A percentile compares a stretch with the other conserved stretches of the same genome.
These are phyloP conservation scores for Stygiomarasmius scandens DNA, from an alignment of 1,284 basidiomycete genomes.

Conservation along the genomic window DNA sequence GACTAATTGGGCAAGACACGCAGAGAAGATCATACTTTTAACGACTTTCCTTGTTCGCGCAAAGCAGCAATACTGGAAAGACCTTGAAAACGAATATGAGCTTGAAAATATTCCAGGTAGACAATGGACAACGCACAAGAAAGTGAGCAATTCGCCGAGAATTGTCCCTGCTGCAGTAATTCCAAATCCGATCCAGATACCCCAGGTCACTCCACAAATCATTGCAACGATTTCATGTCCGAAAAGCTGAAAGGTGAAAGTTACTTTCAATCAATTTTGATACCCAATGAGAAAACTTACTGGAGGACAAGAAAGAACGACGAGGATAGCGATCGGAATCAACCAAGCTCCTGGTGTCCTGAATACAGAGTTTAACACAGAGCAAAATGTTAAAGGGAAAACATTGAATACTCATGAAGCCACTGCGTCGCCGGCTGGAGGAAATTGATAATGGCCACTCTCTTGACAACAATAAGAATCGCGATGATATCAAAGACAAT, in stretches of 20 bases:
- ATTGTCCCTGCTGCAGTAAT: slow-evolving; percentile 43
- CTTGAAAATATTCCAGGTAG: neutral
- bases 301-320: slow-evolving; percentile 12
- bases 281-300: neutral
- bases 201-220: slow-evolving; percentile 10
- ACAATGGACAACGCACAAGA: slow-evolving; percentile 37
- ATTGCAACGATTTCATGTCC: slow-evolving; percentile 56
- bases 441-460: neutral
- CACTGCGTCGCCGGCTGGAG: neutral
- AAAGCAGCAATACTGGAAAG: slow-evolving; percentile 47
- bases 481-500: neutral
- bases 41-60: slow-evolving; percentile 58
- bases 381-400: neutral
- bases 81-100: slow-evolving; percentile 24
- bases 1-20: slow-evolving; percentile 53
- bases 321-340: slow-evolving; percentile 3
- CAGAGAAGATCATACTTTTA: slow-evolving; percentile 53
- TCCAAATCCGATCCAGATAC: slow-evolving; percentile 10
- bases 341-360: slow-evolving; percentile 3
- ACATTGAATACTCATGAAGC: neutral
- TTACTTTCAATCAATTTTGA: neutral
- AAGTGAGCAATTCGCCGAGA: slow-evolving; percentile 52
- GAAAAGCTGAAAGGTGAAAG: slow-evolving; percentile 37
- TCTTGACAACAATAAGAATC: too few relatives aligned
- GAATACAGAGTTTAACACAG: neutral